These are phyloP conservation scores for Jaapia argillacea DNA, from an alignment of 768 basidiomycete genomes.

Conservation along the genomic window DNA sequence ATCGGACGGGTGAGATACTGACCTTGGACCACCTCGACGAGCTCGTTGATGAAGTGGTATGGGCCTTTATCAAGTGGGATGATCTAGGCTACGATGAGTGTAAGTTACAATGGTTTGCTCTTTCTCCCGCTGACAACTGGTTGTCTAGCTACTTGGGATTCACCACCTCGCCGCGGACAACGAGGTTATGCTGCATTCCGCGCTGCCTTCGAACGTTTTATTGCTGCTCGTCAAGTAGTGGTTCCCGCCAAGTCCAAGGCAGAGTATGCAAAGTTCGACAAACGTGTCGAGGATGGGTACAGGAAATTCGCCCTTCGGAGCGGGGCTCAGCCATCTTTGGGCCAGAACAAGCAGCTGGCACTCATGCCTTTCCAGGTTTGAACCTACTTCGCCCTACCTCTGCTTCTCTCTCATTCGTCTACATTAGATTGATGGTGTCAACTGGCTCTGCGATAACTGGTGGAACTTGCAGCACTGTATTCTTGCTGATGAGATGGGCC, in stretches of 20 bases:
- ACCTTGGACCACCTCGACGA: conserved; percentile 31
- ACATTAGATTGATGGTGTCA: conserved; percentile 63
- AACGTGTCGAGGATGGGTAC: conserved; percentile 50
- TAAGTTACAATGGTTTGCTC: conserved; percentile 22
- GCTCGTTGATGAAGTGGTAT: conserved; percentile 41
- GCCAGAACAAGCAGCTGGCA: conserved; percentile 49
- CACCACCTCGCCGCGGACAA: conserved; percentile 60
- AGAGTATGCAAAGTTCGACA: conserved; percentile 32
- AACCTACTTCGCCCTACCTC: conserved; percentile 8
- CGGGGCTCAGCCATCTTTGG: conserved; percentile 53
- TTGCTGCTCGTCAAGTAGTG: conserved; percentile 48
- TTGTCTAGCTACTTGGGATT: conserved; percentile 79
- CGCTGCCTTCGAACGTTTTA: conserved; percentile 55
- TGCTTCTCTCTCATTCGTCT: too few relatives aligned
- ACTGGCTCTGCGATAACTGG: conserved; percentile 85
- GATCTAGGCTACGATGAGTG: conserved; percentile 92
- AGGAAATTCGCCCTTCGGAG: conserved; percentile 32
- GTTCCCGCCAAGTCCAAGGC: conserved; percentile 43
- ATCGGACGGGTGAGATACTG: conserved; percentile 29
- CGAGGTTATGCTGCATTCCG: conserved; percentile 53
- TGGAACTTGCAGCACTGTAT: conserved; percentile 79
- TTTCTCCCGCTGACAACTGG: conserved; percentile 1
- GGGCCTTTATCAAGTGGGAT: conserved; percentile 89
- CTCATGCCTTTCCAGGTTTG: conserved; percentile 85
- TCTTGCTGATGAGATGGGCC: conserved; percentile 96